Percentiles rank a stretch among this genome's conserved stretches.
phyloP scores from a whole-genome alignment of 208 protist genomes.

The Trypanosoma conorhini region DNA sequence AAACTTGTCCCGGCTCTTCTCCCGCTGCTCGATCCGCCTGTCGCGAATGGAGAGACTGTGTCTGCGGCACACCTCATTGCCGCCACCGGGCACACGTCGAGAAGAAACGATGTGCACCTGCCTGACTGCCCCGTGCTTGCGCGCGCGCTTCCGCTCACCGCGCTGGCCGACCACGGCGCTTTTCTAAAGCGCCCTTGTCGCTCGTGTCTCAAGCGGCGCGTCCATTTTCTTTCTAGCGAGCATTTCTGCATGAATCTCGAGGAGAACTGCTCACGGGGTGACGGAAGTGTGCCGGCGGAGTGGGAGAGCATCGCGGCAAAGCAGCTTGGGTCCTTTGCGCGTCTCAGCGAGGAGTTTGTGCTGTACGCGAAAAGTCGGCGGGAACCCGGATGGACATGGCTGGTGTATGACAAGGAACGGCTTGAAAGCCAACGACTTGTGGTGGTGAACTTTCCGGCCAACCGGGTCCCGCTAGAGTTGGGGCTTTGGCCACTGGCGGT shows the following conservation, averaged over 20 bases:
- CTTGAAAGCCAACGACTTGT: constrained; percentile 24
- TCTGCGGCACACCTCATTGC: constrained; percentile 31
- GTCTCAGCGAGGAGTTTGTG: constrained; percentile 36
- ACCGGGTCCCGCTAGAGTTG: constrained; percentile 51
- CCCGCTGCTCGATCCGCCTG: constrained; percentile 35
- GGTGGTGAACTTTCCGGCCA: constrained; percentile 47
- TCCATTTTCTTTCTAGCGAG: constrained; percentile 74
- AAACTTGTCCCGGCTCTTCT: constrained; percentile 32
- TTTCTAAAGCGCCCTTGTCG: constrained; percentile 59
- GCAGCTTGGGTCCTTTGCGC: constrained; percentile 43
- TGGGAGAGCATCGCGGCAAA: constrained; percentile 31
- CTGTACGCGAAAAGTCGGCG: constrained; percentile 40
- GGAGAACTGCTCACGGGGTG: constrained; percentile 27
- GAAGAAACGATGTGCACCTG: constrained; percentile 12
- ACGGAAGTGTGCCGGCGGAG: constrained; percentile 21
- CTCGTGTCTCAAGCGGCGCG: constrained; percentile 48
- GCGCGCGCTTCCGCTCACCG: constrained; percentile 44
- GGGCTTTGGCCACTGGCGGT: constrained; percentile 84
- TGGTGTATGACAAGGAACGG: constrained; percentile 46
- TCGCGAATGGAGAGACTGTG: constrained; percentile 40
- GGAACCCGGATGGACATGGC: constrained; percentile 64
- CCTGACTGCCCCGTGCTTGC: constrained; percentile 60
- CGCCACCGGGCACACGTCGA: constrained; percentile 24
- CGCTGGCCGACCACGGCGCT: constrained; percentile 36
- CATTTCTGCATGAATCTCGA: constrained; percentile 67